These are phyloP conservation scores for Colletotrichum tamarilloi DNA, from an alignment of 2,329 filamentous ascomycete species.

Conservation along the genomic window DNA sequence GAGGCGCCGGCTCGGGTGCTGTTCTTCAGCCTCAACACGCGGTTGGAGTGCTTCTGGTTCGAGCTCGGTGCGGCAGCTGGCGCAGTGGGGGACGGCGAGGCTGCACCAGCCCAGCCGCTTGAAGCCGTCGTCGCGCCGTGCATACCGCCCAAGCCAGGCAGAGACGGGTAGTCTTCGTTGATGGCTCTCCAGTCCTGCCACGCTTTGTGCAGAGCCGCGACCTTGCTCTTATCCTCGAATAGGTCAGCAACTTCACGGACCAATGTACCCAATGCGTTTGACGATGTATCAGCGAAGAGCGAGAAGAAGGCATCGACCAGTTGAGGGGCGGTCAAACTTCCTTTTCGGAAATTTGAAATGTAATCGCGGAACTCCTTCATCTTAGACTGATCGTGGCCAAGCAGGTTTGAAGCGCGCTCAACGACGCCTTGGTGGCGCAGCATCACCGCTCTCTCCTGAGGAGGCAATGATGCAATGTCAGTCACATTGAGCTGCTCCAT, in stretches of 20 bases:
- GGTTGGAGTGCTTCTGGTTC: slow-evolving; percentile 61
- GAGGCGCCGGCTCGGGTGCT: slow-evolving; percentile 59
- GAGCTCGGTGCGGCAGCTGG: slow-evolving; percentile 54
- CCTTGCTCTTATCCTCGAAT: slow-evolving; percentile 85
- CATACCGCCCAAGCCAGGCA: slow-evolving; percentile 80
- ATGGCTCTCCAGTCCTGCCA: slow-evolving; percentile 97
- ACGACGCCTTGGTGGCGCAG: slow-evolving; percentile 86
- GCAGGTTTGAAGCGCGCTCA: slow-evolving; percentile 83
- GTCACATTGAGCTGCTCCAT: slow-evolving; percentile 64
- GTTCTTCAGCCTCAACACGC: slow-evolving; percentile 70
- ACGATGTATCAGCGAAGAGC: slow-evolving; percentile 81
- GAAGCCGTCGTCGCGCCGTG: slow-evolving; percentile 68
- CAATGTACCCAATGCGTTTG: slow-evolving; percentile 85
- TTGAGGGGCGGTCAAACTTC: slow-evolving; percentile 75
- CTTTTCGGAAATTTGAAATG: slow-evolving; percentile 82
- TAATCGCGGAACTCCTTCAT: slow-evolving; percentile 80
- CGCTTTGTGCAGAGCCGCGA: slow-evolving; percentile 78
- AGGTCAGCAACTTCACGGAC: slow-evolving; percentile 93
- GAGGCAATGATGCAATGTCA: slow-evolving; percentile 66
- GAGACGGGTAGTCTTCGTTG: slow-evolving; percentile 92
- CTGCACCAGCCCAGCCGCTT: slow-evolving; percentile 70
- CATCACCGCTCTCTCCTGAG: slow-evolving; percentile 83
- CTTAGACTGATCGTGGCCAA: slow-evolving; percentile 81
- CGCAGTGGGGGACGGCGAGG: slow-evolving; percentile 64
- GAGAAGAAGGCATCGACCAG: slow-evolving; percentile 90